Percentiles rank a stretch among this genome's conserved stretches.
phyloP scores from a whole-genome alignment of 2,329 filamentous ascomycete genomes.

The Diaporthe humulicola region DNA sequence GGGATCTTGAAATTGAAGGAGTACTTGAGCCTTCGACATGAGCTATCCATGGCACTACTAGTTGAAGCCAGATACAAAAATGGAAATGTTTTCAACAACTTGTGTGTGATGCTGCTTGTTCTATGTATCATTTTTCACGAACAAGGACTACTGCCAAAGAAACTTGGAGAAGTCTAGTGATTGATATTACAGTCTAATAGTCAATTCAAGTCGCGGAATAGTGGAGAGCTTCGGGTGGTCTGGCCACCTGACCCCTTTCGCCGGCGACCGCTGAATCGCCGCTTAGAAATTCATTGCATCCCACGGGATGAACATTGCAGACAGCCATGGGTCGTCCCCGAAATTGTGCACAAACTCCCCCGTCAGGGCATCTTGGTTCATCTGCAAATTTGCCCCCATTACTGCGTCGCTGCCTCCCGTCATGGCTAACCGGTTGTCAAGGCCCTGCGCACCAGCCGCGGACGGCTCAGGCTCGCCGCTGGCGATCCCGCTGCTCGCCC shows the following conservation, averaged over 20 bases:
- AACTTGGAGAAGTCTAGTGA: not conserved
- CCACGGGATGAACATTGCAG: conserved; percentile 39
- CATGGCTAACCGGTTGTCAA: conserved; percentile 5
- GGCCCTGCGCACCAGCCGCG: conserved; percentile 6
- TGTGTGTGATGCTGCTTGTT: no score
- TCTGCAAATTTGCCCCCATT: conserved; percentile 23
- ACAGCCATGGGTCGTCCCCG: conserved; percentile 38
- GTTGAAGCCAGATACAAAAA: no score
- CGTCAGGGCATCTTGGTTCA: conserved; percentile 12
- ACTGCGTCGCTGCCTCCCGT: not conserved
- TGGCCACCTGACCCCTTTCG: not conserved
- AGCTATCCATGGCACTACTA: no score
- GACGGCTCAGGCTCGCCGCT: conserved; percentile 7
- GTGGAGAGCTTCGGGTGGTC: not conserved
- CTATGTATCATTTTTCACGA: not conserved
- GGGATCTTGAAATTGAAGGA: no score
- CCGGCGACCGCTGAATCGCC: no score
- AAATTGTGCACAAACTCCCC: conserved; percentile 32
- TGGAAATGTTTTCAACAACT: no score
- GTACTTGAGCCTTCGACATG: no score
- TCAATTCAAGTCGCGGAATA: not conserved
- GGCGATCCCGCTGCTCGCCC: not conserved
- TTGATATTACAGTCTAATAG: not conserved
- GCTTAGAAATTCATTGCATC: conserved; percentile 37
- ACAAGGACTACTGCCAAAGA: no score